Percentiles rank a stretch among this genome's conserved stretches.
Evolutionary conservation across 176 grass and related monocot genomes (phyloP).

Genomic region (Juncus effusus): DNA sequence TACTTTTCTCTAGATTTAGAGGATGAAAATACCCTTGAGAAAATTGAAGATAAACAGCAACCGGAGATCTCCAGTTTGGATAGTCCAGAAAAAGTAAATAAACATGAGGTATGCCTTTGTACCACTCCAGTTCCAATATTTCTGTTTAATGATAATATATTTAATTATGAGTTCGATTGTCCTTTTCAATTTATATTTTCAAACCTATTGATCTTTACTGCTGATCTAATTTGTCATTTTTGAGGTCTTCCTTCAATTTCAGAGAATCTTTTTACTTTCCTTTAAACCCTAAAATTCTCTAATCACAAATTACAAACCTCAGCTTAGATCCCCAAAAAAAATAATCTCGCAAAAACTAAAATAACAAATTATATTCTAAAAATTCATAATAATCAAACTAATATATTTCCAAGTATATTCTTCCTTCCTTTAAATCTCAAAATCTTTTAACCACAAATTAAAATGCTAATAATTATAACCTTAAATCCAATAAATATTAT

Average conservation of each 20-base stretch:
- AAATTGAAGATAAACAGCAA: conserved; percentile 11
- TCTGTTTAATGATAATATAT: not conserved
- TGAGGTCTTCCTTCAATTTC: conserved; percentile 26
- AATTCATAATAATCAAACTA: too few relatives aligned
- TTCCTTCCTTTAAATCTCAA: too few relatives aligned
- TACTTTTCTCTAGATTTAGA: conserved; percentile 19
- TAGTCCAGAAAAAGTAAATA: not conserved
- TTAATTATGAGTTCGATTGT: not conserved
- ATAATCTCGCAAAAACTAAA: too few relatives aligned
- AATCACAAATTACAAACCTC: too few relatives aligned
- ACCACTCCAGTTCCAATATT: not conserved
- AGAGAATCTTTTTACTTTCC: not conserved
- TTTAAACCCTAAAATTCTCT: not conserved
- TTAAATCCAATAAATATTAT: too few relatives aligned
- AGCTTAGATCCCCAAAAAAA: too few relatives aligned
- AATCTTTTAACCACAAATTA: too few relatives aligned
- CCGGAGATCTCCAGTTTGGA: not conserved
- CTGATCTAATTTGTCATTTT: conserved; percentile 18
- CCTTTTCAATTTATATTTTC: too few relatives aligned
- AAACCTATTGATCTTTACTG: not conserved
- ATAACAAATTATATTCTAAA: too few relatives aligned
- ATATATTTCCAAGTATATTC: too few relatives aligned
- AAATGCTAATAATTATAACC: too few relatives aligned
- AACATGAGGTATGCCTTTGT: conserved; percentile 18
- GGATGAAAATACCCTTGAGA: conserved; percentile 2